phyloP scores from a whole-genome alignment of 2,329 filamentous ascomycete species.

The Colletotrichum noveboracense region DNA sequence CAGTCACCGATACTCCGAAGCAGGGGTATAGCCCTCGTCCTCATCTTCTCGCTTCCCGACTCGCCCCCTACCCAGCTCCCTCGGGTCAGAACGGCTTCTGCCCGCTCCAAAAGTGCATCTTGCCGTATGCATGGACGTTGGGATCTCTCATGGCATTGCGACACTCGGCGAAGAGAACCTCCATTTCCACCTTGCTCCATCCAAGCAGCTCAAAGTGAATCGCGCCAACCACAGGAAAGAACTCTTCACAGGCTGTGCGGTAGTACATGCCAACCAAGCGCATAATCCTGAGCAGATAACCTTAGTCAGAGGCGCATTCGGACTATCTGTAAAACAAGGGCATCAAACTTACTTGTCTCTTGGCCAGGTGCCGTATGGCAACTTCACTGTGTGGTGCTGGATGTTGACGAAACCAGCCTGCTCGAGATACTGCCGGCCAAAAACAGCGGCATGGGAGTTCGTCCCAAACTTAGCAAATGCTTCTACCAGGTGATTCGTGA shows the following conservation, averaged over 20 bases:
- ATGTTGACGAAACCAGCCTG: slow-evolving; percentile 47
- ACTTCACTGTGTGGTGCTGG: slow-evolving; percentile 41
- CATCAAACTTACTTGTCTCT: slow-evolving; percentile 35
- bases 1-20: neutral
- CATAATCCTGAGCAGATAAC: slow-evolving; percentile 31
- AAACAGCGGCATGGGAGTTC: slow-evolving; percentile 41
- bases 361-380: slow-evolving; percentile 55
- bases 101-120: slow-evolving; percentile 49
- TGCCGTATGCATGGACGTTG: slow-evolving; percentile 35
- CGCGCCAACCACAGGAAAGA: slow-evolving; percentile 44
- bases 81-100: slow-evolving; percentile 37
- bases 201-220: slow-evolving; percentile 43
- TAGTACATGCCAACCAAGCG: slow-evolving; percentile 47
- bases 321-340: too few relatives aligned
- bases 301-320: neutral
- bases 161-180: slow-evolving; percentile 30
- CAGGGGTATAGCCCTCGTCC: neutral
- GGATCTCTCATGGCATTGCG: slow-evolving; percentile 31
- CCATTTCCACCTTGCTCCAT: slow-evolving; percentile 34
- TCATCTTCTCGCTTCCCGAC: neutral
- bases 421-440: slow-evolving; percentile 39
- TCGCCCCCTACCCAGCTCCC: too few relatives aligned
- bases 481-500: slow-evolving; percentile 38
- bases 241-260: slow-evolving; percentile 43
- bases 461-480: slow-evolving; percentile 42